Evolutionary conservation across 2,329 filamentous ascomycete genomes (phyloP).

Genomic region (Epichloe amarillans): DNA sequence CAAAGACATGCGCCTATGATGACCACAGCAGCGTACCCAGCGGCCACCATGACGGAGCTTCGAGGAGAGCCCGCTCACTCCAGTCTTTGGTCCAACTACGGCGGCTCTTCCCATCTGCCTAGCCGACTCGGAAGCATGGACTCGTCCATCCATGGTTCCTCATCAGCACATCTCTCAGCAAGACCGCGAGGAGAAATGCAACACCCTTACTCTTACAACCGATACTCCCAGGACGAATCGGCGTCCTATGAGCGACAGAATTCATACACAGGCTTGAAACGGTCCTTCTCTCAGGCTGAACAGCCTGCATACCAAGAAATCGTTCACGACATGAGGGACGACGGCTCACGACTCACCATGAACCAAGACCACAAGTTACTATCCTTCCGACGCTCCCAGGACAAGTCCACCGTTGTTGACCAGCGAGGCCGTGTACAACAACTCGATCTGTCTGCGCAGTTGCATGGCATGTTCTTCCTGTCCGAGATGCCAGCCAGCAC

Average conservation of each 20-base stretch:
- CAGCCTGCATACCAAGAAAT: constrained; percentile 46
- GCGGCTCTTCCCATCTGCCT: constrained; percentile 38
- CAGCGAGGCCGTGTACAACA: constrained; percentile 46
- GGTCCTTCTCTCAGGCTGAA: constrained; percentile 42
- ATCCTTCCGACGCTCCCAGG: constrained; percentile 42
- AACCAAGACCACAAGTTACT: constrained; percentile 49
- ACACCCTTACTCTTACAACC: constrained; percentile 37
- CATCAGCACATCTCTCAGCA: constrained; percentile 25
- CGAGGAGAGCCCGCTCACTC: constrained; percentile 45
- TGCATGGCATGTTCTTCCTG: constrained; percentile 82
- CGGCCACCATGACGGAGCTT: constrained; percentile 48
- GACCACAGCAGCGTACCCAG: constrained; percentile 44
- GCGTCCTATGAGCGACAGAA: constrained; percentile 41
- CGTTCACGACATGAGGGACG: constrained; percentile 46
- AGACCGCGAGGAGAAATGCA: constrained; percentile 37
- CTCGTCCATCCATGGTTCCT: constrained; percentile 30
- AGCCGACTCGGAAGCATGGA: constrained; percentile 40
- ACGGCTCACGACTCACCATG: constrained; percentile 41
- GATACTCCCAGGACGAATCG: constrained; percentile 41
- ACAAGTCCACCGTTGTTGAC: constrained; percentile 48
- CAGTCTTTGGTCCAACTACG: constrained; percentile 46
- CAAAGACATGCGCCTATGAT: constrained; percentile 42
- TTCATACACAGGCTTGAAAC: constrained; percentile 42
- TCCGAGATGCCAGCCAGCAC: constrained; percentile 61
- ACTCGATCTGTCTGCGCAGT: constrained; percentile 55